Evolutionary conservation across 2,329 filamentous ascomycete genomes (phyloP), one percentile per base, ranked within the genome.

Genomic region (Lecanicillium sp.): DNA sequence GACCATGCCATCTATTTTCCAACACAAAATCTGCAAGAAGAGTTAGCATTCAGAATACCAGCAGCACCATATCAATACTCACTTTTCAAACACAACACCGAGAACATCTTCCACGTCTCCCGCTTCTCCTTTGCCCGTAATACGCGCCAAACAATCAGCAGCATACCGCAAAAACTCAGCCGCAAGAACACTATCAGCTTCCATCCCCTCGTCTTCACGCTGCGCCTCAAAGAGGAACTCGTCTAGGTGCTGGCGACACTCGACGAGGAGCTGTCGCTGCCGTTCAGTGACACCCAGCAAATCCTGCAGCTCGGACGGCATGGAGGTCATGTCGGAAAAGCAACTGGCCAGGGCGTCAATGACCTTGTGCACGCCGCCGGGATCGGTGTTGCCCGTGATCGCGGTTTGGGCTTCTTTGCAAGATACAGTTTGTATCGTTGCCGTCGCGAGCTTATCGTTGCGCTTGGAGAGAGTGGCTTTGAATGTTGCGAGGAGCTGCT

Each of bases 21-120:
- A 29, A 77, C 71, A 51, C 72, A 77, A 44, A 77, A 77, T 45
- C 72, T 76, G 22, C 22, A 11, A 48, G 20, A 36, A 19, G 17
- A 19, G 25, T 37, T 17, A 39, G 36, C 18, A 39, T 31, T 34
- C 12, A 6, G 8, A 19, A 18, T 11, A 36, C 32, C n/a, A 35
- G 15, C 4, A 28, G n/a, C 8, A 36, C 17, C 4, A 5, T 17
- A 10, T 17, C 10, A 17, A 29, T 27, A 76, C 77, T 70, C 66
- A 94, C 86, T 94, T 97, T 60, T 97, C 90, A 65, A 98, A 98
- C 4, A 98, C 89, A 17, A 98, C 89, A 0, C 92, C 92, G 32
- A 98, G 65, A 7, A 98, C 87, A 56, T 97, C 92, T 58, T 98
- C 90, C 13, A 97, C 87, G 60, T 97, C 90, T 3, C 88, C 86